phyloP scores from a whole-genome alignment of 164 flowering plant genomes.

The Chimonanthus salicifolius region DNA sequence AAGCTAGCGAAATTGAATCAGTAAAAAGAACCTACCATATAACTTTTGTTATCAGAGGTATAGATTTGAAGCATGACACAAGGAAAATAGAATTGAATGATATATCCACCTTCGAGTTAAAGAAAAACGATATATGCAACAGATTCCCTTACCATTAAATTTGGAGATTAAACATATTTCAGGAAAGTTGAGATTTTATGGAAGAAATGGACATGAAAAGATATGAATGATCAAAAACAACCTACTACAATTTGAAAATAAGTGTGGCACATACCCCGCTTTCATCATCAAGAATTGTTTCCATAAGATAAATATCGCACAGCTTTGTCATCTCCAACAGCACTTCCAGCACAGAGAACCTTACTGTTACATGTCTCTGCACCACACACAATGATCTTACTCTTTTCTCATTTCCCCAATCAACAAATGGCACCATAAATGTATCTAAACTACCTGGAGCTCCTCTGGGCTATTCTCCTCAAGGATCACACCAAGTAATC shows the following conservation, averaged over 20 bases:
- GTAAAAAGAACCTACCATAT: too few relatives aligned
- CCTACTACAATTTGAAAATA: not conserved
- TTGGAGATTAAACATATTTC: not conserved
- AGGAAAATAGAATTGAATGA: too few relatives aligned
- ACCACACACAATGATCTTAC: conserved; percentile 10
- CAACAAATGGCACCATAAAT: not conserved
- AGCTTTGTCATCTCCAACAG: conserved; percentile 84
- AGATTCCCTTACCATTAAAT: too few relatives aligned
- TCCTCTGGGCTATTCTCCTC: conserved; percentile 90
- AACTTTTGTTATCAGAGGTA: too few relatives aligned
- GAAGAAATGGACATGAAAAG: not conserved
- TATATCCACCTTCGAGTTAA: too few relatives aligned
- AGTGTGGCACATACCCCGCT: conserved; percentile 53
- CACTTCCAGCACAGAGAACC: conserved; percentile 78
- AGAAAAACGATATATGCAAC: too few relatives aligned
- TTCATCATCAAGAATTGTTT: conserved; percentile 90
- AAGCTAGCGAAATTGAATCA: too few relatives aligned
- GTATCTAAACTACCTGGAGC: conserved; percentile 50
- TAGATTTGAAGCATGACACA: too few relatives aligned
- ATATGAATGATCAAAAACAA: not conserved
- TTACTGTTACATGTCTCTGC: conserved; percentile 84
- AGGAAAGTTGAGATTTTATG: not conserved
- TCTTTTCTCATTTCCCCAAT: not conserved
- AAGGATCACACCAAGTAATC: conserved; percentile 82
- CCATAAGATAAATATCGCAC: conserved; percentile 97